phyloP scores from a whole-genome alignment of 768 basidiomycete genomes.

The Postia placenta region DNA sequence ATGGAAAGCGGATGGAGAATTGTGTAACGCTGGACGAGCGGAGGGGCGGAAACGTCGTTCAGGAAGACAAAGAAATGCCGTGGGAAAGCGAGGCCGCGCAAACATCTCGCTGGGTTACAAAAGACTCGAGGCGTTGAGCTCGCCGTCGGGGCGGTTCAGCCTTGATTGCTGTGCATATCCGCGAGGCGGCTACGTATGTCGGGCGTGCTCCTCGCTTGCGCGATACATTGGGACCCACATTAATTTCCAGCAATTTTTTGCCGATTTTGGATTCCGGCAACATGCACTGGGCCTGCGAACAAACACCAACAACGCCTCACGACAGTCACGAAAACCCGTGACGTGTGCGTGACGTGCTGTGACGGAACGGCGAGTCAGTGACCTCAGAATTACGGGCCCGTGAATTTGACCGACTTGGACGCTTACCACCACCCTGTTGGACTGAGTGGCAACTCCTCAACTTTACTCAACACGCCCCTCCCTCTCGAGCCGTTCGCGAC shows the following conservation, averaged over 20 bases:
- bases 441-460: neutral
- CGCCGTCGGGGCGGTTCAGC: neutral
- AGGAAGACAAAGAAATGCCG: constrained; percentile 20
- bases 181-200: neutral
- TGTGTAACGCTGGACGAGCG: constrained; percentile 19
- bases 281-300: neutral
- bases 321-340: neutral
- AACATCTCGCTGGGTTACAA: constrained; percentile 1
- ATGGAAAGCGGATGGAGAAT: constrained; percentile 15
- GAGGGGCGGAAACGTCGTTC: constrained; percentile 18
- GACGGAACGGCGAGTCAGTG: constrained; percentile 2
- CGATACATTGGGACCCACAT: neutral
- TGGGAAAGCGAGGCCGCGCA: constrained; percentile 10
- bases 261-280: neutral
- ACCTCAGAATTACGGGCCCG: constrained; percentile 2
- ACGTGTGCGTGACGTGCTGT: neutral
- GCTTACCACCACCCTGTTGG: neutral
- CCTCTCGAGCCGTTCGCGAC: neutral
- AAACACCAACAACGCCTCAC: neutral
- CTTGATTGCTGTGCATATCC: neutral
- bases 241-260: neutral
- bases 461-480: neutral
- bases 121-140: neutral
- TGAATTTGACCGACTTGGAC: neutral
- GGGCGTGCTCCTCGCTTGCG: neutral